Base-by-base conservation (phyloP, 345 rosid species). In the Moringa oleifera region DNA sequence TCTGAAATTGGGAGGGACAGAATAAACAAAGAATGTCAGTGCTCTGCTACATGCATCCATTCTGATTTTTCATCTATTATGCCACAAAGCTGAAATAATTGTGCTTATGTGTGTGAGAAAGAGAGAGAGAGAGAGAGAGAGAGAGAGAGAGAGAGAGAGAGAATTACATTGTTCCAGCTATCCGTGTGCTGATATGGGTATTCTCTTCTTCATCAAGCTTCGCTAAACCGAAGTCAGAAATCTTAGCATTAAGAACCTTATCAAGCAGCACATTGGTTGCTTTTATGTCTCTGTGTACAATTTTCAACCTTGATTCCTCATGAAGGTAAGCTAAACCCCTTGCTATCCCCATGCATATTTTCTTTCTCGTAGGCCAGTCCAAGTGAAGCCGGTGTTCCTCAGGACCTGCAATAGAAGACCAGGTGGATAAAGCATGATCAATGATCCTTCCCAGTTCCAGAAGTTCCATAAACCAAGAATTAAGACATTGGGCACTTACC, bases 261-360 rank as follows among this genome's bases (percentile, higher is more conserved):
- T 85, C 88, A 15, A 87, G 90, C 33, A 85, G 85, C 63, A 85
- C 90, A 63, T 83, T 87, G 0, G 87, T 81, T 0, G 90, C 80
- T 70, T 87, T 87, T 55, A 87, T 85, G 74, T 87, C 95, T 64
- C 90, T 78, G 41, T 87, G 95, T 46, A 87, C 88, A 56, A 85
- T 83, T 75, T 79, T 85, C 51, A 87, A 47, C 57, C 83, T 73
- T 0, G 87, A 87, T 68, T 87, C 95, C 67, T 87, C 90, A 23
- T 87, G 90, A 62, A 85, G 84, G 69, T 79, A 87, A 23, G 79
- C 75, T 33, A 87, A 69, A 25, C 90, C 95, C 75, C 74, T 85
- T 0, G 95, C 91, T 61, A 85, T 77, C 3, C 91, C 91, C 37
- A 85, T 22, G 58, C 95, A 83, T 19, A 85, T 85, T 63, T 68